Evolutionary conservation across 2,329 filamentous ascomycete genomes (phyloP).

Genomic region (Aureobasidium vineae): DNA sequence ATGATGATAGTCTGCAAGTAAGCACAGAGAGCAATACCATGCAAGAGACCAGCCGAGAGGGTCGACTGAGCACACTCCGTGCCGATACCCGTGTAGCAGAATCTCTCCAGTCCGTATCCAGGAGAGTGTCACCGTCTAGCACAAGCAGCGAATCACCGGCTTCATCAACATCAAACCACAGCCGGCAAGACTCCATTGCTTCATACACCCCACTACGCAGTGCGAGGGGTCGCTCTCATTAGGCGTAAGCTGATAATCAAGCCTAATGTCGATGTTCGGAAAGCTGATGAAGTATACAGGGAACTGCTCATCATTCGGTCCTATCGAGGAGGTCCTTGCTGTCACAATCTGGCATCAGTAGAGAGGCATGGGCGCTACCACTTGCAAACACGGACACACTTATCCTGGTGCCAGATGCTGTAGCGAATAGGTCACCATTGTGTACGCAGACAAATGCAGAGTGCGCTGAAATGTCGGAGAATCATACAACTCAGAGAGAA

Average conservation of each 20-base stretch:
- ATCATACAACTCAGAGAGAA: not conserved
- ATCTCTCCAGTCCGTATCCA: not conserved
- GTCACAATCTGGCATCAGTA: not conserved
- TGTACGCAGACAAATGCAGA: not conserved
- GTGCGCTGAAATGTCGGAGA: not conserved
- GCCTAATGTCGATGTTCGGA: too few species aligned
- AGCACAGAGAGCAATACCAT: not conserved
- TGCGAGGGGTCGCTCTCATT: slow-evolving; percentile 7
- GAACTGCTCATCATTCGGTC: slow-evolving; percentile 9
- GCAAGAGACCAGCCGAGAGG: not conserved
- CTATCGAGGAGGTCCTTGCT: not conserved
- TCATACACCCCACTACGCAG: slow-evolving; percentile 17
- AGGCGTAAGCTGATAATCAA: not conserved
- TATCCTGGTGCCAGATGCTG: slow-evolving; percentile 8
- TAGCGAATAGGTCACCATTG: not conserved
- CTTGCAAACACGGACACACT: slow-evolving; percentile 5
- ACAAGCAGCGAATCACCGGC: not conserved
- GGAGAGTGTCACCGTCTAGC: not conserved
- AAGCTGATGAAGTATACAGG: not conserved
- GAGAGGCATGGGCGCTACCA: slow-evolving; percentile 7
- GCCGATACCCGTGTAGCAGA: not conserved
- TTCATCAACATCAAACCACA: slow-evolving; percentile 2
- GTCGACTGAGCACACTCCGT: not conserved
- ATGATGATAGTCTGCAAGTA: not conserved
- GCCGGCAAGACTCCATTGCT: slow-evolving; percentile 2